Conservation (phyloP, 345 rosid species). For the Camelina hispida region DNA sequence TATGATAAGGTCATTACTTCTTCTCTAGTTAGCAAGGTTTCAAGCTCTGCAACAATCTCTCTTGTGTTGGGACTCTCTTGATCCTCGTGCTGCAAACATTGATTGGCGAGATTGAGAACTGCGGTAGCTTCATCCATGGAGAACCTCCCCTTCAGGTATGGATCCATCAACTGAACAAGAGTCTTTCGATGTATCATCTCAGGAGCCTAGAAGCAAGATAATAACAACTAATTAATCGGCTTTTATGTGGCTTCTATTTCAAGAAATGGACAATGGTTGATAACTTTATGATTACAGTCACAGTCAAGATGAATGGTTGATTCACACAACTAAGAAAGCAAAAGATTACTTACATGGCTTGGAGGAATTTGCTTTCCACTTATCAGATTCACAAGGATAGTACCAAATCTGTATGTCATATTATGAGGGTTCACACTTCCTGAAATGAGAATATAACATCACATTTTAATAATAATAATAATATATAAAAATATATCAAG, state of each 20-base stretch:
- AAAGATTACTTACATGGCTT: conserved; percentile 63
- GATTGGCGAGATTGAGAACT: conserved; percentile 80
- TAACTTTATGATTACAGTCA: conserved; percentile 1
- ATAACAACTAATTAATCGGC: background rate
- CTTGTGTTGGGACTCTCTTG: conserved; percentile 68
- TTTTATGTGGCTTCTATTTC: conserved; percentile 2
- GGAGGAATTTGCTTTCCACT: conserved; percentile 88
- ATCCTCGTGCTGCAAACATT: conserved; percentile 81
- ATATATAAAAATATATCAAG: background rate
- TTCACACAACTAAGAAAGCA: conserved; percentile 1
- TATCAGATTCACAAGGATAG: conserved; percentile 71
- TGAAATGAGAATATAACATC: conserved; percentile 38
- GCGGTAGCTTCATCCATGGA: conserved; percentile 79
- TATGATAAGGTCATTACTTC: conserved; percentile 50
- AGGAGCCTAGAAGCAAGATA: conserved; percentile 61
- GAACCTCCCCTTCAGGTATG: conserved; percentile 83
- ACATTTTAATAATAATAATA: background rate
- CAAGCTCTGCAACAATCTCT: conserved; percentile 71
- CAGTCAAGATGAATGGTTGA: conserved; percentile 1
- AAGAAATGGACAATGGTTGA: conserved; percentile 18
- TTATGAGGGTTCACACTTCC: conserved; percentile 83
- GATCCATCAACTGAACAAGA: conserved; percentile 75
- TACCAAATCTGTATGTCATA: conserved; percentile 77
- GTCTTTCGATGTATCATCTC: conserved; percentile 83
- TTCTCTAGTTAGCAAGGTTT: conserved; percentile 68